These are phyloP conservation scores for Talaromyces thailandensis DNA, from an alignment of 495 filamentous ascomycete genomes.

Conservation along the genomic window DNA sequence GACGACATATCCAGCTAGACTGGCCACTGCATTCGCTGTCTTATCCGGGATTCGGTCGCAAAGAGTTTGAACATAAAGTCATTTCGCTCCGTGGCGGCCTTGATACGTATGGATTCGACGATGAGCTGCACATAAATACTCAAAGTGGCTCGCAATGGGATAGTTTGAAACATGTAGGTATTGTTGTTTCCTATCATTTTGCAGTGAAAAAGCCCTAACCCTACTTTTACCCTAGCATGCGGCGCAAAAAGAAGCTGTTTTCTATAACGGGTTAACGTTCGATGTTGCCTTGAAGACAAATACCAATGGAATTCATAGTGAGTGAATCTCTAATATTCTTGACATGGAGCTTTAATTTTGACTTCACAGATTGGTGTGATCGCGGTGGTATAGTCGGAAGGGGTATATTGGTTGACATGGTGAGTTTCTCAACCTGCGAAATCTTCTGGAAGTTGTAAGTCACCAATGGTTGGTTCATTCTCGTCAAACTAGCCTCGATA, in stretches of 20 bases:
- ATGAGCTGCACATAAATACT: conserved; percentile 31
- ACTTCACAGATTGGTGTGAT: conserved; percentile 6
- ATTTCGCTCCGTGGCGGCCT: conserved; percentile 11
- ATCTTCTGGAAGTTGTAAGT: background rate
- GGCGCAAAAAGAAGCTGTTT: background rate
- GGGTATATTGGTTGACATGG: conserved; percentile 7
- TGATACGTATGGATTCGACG: conserved; percentile 17
- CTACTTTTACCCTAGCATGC: background rate
- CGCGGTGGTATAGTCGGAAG: conserved; percentile 11
- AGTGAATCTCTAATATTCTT: background rate
- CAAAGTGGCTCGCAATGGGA: conserved; percentile 28
- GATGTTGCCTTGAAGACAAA: background rate
- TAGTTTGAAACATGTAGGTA: conserved; percentile 8
- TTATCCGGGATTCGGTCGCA: conserved; percentile 38
- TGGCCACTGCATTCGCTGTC: conserved; percentile 28
- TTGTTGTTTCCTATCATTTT: background rate
- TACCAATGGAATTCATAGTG: conserved; percentile 1
- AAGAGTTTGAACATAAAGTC: conserved; percentile 30
- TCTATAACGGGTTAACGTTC: conserved; percentile 8
- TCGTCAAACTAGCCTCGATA: background rate
- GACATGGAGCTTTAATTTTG: background rate
- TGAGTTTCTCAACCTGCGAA: background rate
- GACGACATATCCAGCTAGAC: conserved; percentile 35
- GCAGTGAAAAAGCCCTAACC: background rate
- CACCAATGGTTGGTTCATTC: background rate